Evolutionary conservation across 495 filamentous ascomycete species (phyloP).

Genomic region (Daldinia grandis): DNA sequence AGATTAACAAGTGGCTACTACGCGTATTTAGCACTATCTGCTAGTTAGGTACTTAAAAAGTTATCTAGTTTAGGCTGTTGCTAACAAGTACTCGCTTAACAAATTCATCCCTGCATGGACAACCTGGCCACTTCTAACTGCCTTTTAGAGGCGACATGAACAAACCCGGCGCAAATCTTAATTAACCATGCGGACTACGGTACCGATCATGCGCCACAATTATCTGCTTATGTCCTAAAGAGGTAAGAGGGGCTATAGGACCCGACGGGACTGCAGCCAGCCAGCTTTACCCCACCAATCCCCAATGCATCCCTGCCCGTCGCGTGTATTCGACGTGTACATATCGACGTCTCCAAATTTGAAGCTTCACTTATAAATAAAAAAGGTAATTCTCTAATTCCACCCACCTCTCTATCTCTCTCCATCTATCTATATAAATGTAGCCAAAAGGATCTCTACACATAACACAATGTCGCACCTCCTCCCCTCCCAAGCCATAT

Average conservation of each 20-base stretch:
- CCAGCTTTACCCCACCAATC: slow-evolving; percentile 24
- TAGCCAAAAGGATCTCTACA: neutral
- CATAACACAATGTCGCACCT: slow-evolving; percentile 58
- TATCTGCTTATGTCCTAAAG: slow-evolving; percentile 11
- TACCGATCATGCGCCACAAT: slow-evolving; percentile 15
- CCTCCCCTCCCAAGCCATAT: slow-evolving; percentile 61
- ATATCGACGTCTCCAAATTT: neutral
- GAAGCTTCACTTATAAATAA: neutral
- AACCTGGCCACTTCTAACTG: slow-evolving; percentile 35
- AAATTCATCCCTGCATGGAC: slow-evolving; percentile 33
- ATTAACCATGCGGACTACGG: neutral
- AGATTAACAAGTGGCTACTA: slow-evolving; percentile 35
- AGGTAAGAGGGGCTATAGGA: slow-evolving; percentile 30
- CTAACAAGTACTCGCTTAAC: slow-evolving; percentile 17
- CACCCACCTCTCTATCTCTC: neutral
- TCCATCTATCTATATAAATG: neutral
- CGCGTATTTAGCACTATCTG: slow-evolving; percentile 24
- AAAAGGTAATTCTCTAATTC: neutral
- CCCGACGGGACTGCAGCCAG: slow-evolving; percentile 5
- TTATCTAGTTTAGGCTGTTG: neutral
- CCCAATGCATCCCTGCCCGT: slow-evolving; percentile 17
- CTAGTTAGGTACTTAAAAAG: slow-evolving; percentile 10
- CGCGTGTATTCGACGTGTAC: slow-evolving; percentile 28
- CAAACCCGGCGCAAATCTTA: neutral
- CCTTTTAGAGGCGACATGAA: neutral